phyloP scores from a whole-genome alignment of 2,329 filamentous ascomycete genomes.

The Cadophora sp. region DNA sequence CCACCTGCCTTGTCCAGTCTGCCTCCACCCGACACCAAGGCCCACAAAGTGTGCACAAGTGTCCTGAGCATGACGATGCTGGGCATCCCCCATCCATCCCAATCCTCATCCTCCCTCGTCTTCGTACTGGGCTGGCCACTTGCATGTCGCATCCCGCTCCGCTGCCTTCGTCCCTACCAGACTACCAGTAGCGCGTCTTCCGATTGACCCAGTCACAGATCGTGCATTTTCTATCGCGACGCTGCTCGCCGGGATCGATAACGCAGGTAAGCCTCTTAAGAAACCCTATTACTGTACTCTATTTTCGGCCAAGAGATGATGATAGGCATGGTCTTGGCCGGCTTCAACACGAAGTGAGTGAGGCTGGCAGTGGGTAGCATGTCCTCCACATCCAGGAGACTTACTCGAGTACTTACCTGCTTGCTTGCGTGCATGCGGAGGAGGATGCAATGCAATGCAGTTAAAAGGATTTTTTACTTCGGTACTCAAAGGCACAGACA shows the following conservation, averaged over 20 bases:
- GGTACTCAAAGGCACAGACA: not conserved
- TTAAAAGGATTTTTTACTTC: not conserved
- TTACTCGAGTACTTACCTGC: no score
- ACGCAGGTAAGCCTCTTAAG: not conserved
- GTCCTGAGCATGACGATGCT: slow-evolving; percentile 14
- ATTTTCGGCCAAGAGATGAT: slow-evolving; percentile 13
- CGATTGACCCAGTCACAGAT: slow-evolving; percentile 16
- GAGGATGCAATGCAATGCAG: slow-evolving; percentile 2
- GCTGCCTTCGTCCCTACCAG: no score
- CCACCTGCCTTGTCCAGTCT: not conserved
- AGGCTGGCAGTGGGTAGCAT: not conserved
- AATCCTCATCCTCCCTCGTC: not conserved
- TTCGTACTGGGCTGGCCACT: not conserved
- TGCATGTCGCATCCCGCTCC: slow-evolving; percentile 9
- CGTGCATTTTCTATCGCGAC: slow-evolving; percentile 16
- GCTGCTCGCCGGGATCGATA: not conserved
- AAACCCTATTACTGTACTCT: slow-evolving; percentile 1
- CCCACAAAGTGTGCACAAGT: slow-evolving; percentile 3
- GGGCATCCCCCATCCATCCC: not conserved
- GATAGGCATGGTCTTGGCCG: not conserved
- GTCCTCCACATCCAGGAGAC: slow-evolving; percentile 7
- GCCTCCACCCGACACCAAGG: not conserved
- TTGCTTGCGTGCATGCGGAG: slow-evolving; percentile 1
- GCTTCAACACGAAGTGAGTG: not conserved
- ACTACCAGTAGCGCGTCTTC: slow-evolving; percentile 2